Conservation (phyloP, 495 filamentous ascomycete species). For the Neurospora sp. region DNA sequence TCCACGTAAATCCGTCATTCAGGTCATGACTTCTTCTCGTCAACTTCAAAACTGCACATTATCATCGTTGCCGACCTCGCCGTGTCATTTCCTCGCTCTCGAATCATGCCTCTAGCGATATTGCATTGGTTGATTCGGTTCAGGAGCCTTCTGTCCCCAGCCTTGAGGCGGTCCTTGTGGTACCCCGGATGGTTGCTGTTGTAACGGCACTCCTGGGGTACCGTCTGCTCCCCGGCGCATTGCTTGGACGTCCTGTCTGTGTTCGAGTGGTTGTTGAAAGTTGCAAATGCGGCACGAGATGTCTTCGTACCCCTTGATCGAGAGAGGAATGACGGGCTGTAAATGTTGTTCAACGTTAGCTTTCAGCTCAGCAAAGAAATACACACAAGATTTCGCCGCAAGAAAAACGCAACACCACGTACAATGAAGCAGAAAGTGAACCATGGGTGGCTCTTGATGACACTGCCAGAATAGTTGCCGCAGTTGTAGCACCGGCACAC, state of each 20-base stretch:
- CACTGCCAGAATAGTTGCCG: constrained; percentile 41
- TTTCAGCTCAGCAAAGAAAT: no score
- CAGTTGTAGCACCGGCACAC: constrained; percentile 48
- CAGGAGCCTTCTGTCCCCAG: constrained; percentile 16
- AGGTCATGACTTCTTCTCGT: neutral
- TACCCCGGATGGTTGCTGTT: constrained; percentile 21
- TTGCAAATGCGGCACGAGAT: constrained; percentile 44
- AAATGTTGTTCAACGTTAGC: constrained; percentile 4
- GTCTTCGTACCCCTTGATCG: constrained; percentile 45
- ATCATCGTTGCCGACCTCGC: neutral
- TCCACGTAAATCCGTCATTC: neutral
- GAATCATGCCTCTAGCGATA: constrained; percentile 13
- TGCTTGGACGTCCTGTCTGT: constrained; percentile 40
- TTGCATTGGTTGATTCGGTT: constrained; percentile 26
- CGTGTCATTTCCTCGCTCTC: neutral
- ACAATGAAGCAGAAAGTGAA: constrained; percentile 51
- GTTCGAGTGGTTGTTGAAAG: constrained; percentile 44
- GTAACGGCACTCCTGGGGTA: constrained; percentile 31
- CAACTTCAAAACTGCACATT: neutral
- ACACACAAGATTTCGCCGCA: neutral
- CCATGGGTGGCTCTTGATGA: constrained; percentile 45
- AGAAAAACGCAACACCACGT: constrained; percentile 10
- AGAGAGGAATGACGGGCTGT: constrained; percentile 45
- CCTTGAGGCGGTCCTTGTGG: constrained; percentile 10
- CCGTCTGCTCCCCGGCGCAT: constrained; percentile 32